Evolutionary conservation across 352 stramenopile genomes (phyloP).

Genomic region (Stramenopiles sp.): DNA sequence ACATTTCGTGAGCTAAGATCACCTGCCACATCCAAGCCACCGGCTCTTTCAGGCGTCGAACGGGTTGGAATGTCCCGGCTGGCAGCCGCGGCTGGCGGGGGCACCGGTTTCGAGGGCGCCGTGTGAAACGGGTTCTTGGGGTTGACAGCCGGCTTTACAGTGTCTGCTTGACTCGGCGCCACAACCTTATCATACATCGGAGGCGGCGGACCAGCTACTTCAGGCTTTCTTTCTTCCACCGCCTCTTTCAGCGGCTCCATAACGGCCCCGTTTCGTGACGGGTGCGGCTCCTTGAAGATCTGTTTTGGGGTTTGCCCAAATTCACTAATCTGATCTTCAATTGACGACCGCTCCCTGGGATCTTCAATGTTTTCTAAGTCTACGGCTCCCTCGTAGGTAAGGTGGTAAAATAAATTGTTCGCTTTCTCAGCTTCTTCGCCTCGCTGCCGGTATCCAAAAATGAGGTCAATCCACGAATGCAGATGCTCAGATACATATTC

Average conservation of each 20-base stretch:
- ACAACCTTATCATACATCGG: background rate
- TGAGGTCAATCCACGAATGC: background rate
- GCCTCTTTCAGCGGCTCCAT: no score
- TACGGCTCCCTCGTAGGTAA: constrained; percentile 59
- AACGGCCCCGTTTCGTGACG: constrained; percentile 26
- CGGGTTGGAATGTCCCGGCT: constrained; percentile 28
- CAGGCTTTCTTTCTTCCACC: no score
- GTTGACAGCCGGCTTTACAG: constrained; percentile 14
- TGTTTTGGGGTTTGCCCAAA: constrained; percentile 66
- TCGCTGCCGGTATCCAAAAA: constrained; percentile 47
- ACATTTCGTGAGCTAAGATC: no score
- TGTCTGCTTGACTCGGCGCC: background rate
- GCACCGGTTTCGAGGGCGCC: constrained; percentile 30
- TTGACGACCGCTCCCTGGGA: constrained; percentile 73
- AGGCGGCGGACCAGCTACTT: no score
- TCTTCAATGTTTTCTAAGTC: constrained; percentile 66
- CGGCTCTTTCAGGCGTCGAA: no score
- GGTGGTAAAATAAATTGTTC: constrained; percentile 65
- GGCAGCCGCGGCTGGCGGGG: constrained; percentile 31
- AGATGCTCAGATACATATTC: constrained; percentile 12
- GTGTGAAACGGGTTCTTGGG: constrained; percentile 26
- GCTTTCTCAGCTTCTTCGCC: constrained; percentile 42
- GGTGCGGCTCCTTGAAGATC: constrained; percentile 43
- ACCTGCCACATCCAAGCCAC: no score
- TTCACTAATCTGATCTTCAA: constrained; percentile 73